phyloP scores from a whole-genome alignment of 306 rosid species.

The Urtica urens region DNA sequence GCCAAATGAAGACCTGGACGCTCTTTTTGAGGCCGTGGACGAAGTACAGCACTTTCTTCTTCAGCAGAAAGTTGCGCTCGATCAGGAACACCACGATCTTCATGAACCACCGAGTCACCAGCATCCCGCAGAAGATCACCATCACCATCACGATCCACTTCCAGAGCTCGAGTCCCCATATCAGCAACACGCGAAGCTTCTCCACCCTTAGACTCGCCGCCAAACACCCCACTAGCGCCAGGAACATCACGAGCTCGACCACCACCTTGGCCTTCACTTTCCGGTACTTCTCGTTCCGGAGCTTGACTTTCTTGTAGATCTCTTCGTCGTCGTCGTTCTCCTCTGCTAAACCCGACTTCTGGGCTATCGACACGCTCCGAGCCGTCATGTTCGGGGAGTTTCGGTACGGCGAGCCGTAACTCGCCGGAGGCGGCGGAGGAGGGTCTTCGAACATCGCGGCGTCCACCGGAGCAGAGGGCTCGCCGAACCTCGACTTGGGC shows the following conservation, averaged over 20 bases:
- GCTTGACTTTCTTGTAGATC: conserved; percentile 43
- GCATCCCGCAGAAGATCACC: conserved; percentile 70
- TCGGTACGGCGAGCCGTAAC: conserved; percentile 33
- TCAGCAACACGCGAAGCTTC: conserved; percentile 6
- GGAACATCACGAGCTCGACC: conserved; percentile 34
- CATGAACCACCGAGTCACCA: conserved; percentile 72
- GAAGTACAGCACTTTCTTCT: conserved; percentile 76
- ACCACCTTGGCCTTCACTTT: conserved; percentile 30
- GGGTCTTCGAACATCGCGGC: conserved; percentile 35
- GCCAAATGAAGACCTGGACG: conserved; percentile 66
- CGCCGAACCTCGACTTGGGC: conserved; percentile 83
- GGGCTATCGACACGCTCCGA: conserved; percentile 30
- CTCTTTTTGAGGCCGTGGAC: conserved; percentile 85
- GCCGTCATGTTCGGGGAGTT: conserved; percentile 42
- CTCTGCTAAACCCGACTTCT: conserved; percentile 35
- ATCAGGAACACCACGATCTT: conserved; percentile 57
- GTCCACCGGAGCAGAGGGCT: conserved; percentile 36
- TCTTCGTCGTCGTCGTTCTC: conserved; percentile 55
- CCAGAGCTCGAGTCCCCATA: conserved; percentile 70
- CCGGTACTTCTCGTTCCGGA: conserved; percentile 36
- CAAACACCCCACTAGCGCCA: conserved; percentile 35
- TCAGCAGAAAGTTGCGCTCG: conserved; percentile 67
- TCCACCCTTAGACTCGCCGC: conserved; percentile 43
- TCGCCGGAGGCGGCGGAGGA: conserved; percentile 21
- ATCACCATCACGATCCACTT: conserved; percentile 70